Percentiles rank a stretch among this genome's conserved stretches.
Evolutionary conservation across 129 eudicot species (phyloP).

Genomic region (Helianthus tuberosus): DNA sequence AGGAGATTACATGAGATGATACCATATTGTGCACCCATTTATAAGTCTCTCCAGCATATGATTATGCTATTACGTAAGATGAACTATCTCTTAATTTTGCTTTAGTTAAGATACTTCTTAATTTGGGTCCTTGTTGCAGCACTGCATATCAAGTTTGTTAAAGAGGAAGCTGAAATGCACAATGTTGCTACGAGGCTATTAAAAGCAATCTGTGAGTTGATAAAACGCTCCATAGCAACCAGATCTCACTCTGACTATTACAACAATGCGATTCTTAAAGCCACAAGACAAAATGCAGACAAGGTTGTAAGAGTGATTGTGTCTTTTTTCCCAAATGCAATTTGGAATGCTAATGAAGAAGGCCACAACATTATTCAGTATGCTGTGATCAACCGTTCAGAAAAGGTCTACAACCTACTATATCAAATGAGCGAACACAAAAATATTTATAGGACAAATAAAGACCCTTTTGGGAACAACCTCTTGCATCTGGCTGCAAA

Average conservation of each 20-base stretch:
- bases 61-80: no score
- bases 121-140: no score
- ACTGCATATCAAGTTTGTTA: no score
- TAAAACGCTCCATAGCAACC: neutral
- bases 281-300: slow-evolving; percentile 8
- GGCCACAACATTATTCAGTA: slow-evolving; percentile 21
- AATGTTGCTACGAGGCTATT: no score
- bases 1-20: no score
- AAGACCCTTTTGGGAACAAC: slow-evolving; percentile 12
- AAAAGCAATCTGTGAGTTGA: no score
- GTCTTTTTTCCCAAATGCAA: neutral
- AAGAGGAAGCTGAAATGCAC: neutral
- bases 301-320: slow-evolving; percentile 11
- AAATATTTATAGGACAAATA: neutral
- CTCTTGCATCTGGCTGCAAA: slow-evolving; percentile 30
- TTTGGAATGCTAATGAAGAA: slow-evolving; percentile 3
- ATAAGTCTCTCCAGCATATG: no score
- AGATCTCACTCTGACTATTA: neutral
- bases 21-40: no score
- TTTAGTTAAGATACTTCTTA: no score
- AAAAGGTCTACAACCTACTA: neutral
- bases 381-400: slow-evolving; percentile 17
- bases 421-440: slow-evolving; percentile 14
- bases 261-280: slow-evolving; percentile 6
- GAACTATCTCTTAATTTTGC: no score